Evolutionary conservation across 306 rosid species (phyloP).

Genomic region (Casuarina cunninghamiana): DNA sequence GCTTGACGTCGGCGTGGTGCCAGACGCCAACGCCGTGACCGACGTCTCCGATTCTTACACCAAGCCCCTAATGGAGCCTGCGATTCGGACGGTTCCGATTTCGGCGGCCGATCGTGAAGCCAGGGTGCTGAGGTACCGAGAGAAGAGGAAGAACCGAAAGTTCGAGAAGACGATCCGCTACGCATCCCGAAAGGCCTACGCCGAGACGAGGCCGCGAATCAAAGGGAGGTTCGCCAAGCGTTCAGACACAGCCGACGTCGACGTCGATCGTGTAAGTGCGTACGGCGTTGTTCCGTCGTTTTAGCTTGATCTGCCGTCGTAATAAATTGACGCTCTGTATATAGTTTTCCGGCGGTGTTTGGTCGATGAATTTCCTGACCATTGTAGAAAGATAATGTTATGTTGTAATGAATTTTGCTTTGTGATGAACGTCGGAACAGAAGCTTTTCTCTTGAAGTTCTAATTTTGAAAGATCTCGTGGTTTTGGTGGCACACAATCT

Average conservation of each 20-base stretch:
- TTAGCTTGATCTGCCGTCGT: slow-evolving; percentile 15
- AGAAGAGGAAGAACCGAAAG: slow-evolving; percentile 95
- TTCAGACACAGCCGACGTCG: slow-evolving; percentile 46
- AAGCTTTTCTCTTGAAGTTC: too few species aligned
- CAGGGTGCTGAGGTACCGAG: slow-evolving; percentile 90
- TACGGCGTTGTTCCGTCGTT: slow-evolving; percentile 89
- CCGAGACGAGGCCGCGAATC: slow-evolving; percentile 91
- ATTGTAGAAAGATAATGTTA: background rate
- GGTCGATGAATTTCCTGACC: slow-evolving; percentile 26
- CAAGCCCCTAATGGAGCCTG: slow-evolving; percentile 31
- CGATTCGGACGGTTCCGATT: slow-evolving; percentile 44
- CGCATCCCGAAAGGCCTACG: slow-evolving; percentile 92
- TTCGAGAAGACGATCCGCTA: slow-evolving; percentile 97
- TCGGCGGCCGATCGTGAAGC: slow-evolving; percentile 87
- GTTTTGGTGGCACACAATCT: too few species aligned
- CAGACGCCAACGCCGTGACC: slow-evolving; percentile 57
- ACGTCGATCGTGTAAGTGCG: slow-evolving; percentile 50
- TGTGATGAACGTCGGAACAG: background rate
- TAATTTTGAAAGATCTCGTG: too few species aligned
- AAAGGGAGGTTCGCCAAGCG: slow-evolving; percentile 96
- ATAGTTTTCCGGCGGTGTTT: slow-evolving; percentile 15
- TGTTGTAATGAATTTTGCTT: slow-evolving; percentile 16
- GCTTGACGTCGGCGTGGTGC: slow-evolving; percentile 79
- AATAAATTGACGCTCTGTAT: background rate
- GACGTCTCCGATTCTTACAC: slow-evolving; percentile 53